Evolutionary conservation across 2,329 filamentous ascomycete genomes (phyloP).

Genomic region (Paracoccidioides lutzii): DNA sequence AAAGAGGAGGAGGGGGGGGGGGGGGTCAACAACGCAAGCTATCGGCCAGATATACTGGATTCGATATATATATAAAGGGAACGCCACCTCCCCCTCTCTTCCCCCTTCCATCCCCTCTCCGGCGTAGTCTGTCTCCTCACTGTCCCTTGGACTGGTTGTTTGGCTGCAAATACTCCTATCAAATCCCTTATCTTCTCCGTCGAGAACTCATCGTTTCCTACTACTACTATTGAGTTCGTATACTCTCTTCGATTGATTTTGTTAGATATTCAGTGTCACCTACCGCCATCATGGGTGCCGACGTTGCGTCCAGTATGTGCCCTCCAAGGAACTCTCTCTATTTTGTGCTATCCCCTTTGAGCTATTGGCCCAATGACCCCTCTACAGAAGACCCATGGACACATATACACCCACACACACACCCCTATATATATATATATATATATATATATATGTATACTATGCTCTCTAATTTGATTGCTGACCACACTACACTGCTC

Average conservation of each 20-base stretch:
- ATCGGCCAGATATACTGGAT: no score
- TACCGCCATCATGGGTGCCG: conserved; percentile 23
- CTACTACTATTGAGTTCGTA: not conserved
- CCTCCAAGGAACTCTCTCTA: conserved; percentile 4
- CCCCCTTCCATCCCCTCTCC: not conserved
- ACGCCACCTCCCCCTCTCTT: not conserved
- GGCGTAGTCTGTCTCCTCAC: not conserved
- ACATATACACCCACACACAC: no score
- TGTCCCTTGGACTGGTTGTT: not conserved
- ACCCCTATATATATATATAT: not conserved
- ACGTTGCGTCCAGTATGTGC: conserved; percentile 18
- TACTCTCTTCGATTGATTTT: not conserved
- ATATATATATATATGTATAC: not conserved
- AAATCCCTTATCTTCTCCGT: not conserved
- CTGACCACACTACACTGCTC: not conserved
- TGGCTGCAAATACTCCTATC: not conserved
- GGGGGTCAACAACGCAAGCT: no score
- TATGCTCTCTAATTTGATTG: not conserved
- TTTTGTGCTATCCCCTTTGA: not conserved
- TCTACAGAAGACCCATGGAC: no score
- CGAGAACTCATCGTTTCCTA: not conserved
- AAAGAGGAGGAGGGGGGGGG: no score
- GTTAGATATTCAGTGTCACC: not conserved
- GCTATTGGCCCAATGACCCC: no score
- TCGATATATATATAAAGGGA: no score